phyloP scores from a whole-genome alignment of 441 rosid genomes.

The Mallotus repandus region DNA sequence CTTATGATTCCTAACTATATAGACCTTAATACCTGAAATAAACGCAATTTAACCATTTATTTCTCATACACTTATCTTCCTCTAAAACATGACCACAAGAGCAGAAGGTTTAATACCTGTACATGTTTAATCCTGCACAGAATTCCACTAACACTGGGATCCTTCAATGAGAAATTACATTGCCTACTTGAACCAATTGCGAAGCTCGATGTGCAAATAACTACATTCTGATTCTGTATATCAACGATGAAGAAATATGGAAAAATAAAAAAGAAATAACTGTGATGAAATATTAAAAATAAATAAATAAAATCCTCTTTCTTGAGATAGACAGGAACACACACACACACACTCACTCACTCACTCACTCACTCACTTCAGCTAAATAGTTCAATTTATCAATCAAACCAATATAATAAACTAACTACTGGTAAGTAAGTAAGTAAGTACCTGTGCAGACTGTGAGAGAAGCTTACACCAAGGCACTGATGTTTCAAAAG shows the following conservation, averaged over 20 bases:
- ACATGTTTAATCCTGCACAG: conserved; percentile 67
- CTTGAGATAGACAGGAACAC: neutral
- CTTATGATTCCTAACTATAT: neutral
- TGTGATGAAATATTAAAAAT: neutral
- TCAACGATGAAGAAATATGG: conserved; percentile 14
- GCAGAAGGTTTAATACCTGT: conserved; percentile 44
- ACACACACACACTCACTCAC: neutral
- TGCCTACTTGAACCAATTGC: conserved; percentile 58
- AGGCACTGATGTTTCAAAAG: conserved; percentile 45
- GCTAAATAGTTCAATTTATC: neutral
- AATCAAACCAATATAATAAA: neutral
- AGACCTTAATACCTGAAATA: neutral
- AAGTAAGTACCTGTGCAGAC: conserved; percentile 51
- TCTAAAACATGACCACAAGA: neutral
- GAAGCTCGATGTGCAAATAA: conserved; percentile 38
- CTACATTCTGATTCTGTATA: conserved; percentile 56
- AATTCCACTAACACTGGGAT: conserved; percentile 41
- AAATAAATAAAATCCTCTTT: neutral
- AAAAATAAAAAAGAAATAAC: neutral
- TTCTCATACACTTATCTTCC: neutral
- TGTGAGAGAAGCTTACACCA: conserved; percentile 74
- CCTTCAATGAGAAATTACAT: conserved; percentile 53
- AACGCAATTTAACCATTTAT: neutral
- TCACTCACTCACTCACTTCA: neutral
- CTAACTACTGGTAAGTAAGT: neutral